Conservation (phyloP, 495 filamentous ascomycete species). For the Penicillium roqueforti region DNA sequence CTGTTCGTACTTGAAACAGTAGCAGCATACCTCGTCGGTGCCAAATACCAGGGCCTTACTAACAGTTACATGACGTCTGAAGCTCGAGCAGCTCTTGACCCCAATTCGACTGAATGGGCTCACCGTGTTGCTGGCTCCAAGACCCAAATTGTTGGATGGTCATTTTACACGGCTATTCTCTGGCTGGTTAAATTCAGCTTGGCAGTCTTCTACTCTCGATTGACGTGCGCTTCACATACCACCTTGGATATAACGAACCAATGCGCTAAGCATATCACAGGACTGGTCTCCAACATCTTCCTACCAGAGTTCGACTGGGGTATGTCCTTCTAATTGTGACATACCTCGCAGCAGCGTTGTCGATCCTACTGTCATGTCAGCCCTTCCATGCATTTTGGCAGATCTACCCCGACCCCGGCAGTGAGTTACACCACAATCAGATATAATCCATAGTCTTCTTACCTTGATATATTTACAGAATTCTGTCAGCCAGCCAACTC, state of each 20-base stretch:
- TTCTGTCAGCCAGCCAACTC: conserved; percentile 37
- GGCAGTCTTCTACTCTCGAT: conserved; percentile 47
- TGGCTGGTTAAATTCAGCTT: conserved; percentile 52
- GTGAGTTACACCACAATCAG: conserved; percentile 23
- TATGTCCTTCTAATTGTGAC: conserved; percentile 44
- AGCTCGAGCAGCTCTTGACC: conserved; percentile 37
- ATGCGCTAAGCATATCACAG: conserved; percentile 15
- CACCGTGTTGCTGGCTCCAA: conserved; percentile 48
- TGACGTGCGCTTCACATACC: conserved; percentile 39
- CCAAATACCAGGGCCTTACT: conserved; percentile 40
- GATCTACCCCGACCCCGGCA: conserved; percentile 48
- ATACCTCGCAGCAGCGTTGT: conserved; percentile 42
- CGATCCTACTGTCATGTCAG: conserved; percentile 44
- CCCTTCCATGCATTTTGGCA: conserved; percentile 50
- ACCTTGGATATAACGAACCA: neutral
- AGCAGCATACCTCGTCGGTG: conserved; percentile 33
- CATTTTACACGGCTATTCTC: conserved; percentile 45
- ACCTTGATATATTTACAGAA: conserved; percentile 22
- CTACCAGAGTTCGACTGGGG: conserved; percentile 39
- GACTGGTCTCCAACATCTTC: conserved; percentile 39
- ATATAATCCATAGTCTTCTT: neutral
- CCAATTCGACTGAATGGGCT: conserved; percentile 35
- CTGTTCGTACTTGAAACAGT: conserved; percentile 32
- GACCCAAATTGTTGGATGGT: conserved; percentile 50
- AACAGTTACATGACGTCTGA: conserved; percentile 50